These are phyloP conservation scores for Hyaloscypha hepaticicola DNA, from an alignment of 495 filamentous ascomycete genomes.

Conservation along the genomic window DNA sequence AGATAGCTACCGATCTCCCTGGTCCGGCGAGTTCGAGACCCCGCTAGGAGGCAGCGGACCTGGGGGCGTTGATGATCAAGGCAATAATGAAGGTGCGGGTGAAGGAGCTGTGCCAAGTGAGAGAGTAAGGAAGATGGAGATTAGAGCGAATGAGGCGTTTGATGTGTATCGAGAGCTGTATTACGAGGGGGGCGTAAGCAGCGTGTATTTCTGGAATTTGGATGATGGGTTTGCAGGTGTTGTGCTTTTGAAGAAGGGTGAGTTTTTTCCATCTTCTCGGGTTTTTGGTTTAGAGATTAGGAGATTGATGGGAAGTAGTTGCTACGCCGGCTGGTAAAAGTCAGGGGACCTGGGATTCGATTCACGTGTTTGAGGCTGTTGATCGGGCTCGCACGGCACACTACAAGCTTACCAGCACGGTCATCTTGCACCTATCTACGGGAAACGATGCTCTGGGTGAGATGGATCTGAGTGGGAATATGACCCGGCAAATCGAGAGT, in stretches of 20 bases:
- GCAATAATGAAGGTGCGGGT: slow-evolving; percentile 47
- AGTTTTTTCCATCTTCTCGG: slow-evolving; percentile 27
- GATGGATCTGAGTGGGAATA: slow-evolving; percentile 93
- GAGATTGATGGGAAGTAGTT: slow-evolving; percentile 32
- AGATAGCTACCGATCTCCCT: slow-evolving; percentile 93
- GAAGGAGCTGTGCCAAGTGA: slow-evolving; percentile 79
- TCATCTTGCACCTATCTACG: slow-evolving; percentile 84
- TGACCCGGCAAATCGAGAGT: slow-evolving; percentile 93
- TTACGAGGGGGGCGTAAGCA: slow-evolving; percentile 93
- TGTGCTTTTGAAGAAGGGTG: slow-evolving; percentile 91
- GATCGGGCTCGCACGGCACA: slow-evolving; percentile 88
- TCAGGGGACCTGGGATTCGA: slow-evolving; percentile 92
- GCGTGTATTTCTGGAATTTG: slow-evolving; percentile 97
- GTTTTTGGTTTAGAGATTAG: neutral
- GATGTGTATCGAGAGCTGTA: slow-evolving; percentile 97
- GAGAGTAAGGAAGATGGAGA: slow-evolving; percentile 87
- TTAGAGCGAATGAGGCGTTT: slow-evolving; percentile 91
- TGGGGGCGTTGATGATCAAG: slow-evolving; percentile 43
- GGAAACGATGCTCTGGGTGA: slow-evolving; percentile 71
- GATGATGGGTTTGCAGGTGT: slow-evolving; percentile 98
- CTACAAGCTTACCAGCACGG: slow-evolving; percentile 97
- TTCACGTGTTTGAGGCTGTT: slow-evolving; percentile 96
- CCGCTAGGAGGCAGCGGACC: slow-evolving; percentile 60
- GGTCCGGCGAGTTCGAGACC: slow-evolving; percentile 98
- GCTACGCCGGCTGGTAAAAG: slow-evolving; percentile 63